Evolutionary conservation across 345 rosid species (phyloP).

Genomic region (Sonneratia caseolaris): DNA sequence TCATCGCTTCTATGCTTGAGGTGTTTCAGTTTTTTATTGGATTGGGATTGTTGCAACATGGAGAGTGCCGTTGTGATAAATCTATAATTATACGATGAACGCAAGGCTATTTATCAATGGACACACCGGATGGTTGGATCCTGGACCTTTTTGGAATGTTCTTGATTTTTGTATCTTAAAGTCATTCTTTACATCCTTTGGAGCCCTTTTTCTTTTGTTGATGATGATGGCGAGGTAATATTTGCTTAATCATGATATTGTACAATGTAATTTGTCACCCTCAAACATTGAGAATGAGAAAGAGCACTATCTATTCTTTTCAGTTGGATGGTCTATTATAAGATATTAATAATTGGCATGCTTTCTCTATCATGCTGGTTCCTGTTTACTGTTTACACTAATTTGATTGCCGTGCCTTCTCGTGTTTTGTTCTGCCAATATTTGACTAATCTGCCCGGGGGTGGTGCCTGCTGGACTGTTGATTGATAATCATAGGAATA

Average conservation of each 20-base stretch:
- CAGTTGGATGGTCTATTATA: conserved; percentile 10
- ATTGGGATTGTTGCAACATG: neutral
- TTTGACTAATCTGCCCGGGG: neutral
- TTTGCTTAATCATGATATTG: neutral
- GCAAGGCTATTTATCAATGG: neutral
- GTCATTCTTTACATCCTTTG: neutral
- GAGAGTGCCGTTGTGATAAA: neutral
- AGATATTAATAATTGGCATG: neutral
- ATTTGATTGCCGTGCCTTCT: neutral
- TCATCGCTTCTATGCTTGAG: neutral
- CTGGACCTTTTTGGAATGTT: neutral
- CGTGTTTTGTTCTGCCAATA: neutral
- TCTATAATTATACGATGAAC: neutral
- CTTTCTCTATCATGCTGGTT: neutral
- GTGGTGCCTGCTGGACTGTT: neutral
- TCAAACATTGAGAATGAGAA: neutral
- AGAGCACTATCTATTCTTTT: neutral
- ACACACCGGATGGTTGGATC: neutral
- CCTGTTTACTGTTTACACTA: neutral
- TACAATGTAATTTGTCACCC: neutral
- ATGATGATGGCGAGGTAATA: neutral
- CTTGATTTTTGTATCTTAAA: neutral
- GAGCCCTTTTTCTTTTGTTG: neutral
- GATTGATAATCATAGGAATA: neutral
- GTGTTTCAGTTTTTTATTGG: neutral